Evolutionary conservation across 148 eudicot species (phyloP), one percentile per base, ranked within the genome.

Genomic region (Vaccinium macrocarpon): DNA sequence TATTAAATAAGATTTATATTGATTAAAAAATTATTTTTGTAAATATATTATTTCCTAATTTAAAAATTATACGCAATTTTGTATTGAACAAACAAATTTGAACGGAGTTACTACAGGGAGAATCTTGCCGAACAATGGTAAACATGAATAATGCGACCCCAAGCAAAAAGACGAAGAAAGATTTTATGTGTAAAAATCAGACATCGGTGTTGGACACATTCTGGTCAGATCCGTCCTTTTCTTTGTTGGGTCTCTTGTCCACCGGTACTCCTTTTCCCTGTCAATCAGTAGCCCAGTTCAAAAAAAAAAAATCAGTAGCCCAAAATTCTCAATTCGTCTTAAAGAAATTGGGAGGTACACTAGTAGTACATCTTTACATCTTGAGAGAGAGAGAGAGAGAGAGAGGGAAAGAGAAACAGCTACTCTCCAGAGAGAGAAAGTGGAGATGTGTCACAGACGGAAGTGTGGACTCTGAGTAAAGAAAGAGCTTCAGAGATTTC

Each of bases 271-370:
- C 12, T 49, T 76, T 49, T 6, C 51, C 51, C n/a, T 61, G 78
- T 74, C 79, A 73, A 42, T 73, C 49, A 73, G 50, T 73, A 48
- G 77, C 42, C 49, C 79, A 76, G n/a, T n/a, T n/a, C n/a, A n/a
- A n/a, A n/a, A n/a, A n/a, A n/a, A n/a, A n/a, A n/a, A n/a, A 73
- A 42, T 73, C 49, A 73, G 50, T 73, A 48, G 77, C 42, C 49
- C 79, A 76, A 76, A 46, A 48, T 42, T 51, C 68, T 48, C 48
- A 71, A 71, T 66, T 27, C 72, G 38, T 66, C 72, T 3, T 27
- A 66, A 66, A 38, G 3, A 27, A 66, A 64, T 23, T 8, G 29
- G 8, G 14, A 64, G 71, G 11, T n/a, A 13, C 10, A 23, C 14
- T 64, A 42, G 46, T 64, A 4, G 10, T 59, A 59, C 59, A 57